phyloP scores from a whole-genome alignment of 169 alveolate genomes.

The Cryptosporidium muris region DNA sequence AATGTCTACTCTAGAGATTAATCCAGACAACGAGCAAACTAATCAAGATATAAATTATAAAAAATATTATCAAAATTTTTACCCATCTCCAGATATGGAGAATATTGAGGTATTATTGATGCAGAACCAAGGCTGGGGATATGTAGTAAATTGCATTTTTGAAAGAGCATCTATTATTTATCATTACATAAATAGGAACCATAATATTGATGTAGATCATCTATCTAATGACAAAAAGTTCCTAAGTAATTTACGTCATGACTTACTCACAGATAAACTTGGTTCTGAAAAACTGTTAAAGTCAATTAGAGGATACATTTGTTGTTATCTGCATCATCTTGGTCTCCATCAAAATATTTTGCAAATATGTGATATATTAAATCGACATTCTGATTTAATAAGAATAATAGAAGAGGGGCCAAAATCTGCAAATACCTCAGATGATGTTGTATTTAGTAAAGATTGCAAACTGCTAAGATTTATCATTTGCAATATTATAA shows the following conservation, averaged over 20 bases:
- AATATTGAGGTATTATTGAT: slow-evolving; percentile 13
- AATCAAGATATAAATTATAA: neutral
- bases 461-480: neutral
- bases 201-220: neutral
- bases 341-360: slow-evolving; percentile 29
- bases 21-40: neutral
- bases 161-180: slow-evolving; percentile 11
- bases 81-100: slow-evolving; percentile 4
- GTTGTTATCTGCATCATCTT: slow-evolving; percentile 37
- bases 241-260: neutral
- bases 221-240: slow-evolving; percentile 8
- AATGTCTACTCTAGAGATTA: neutral
- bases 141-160: slow-evolving; percentile 2
- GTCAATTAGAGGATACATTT: slow-evolving; percentile 24
- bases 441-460: neutral
- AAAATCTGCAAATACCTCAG: neutral
- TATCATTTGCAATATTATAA: neutral
- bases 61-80: neutral
- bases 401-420: neutral
- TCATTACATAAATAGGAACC: slow-evolving; percentile 1
- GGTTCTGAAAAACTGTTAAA: slow-evolving; percentile 17
- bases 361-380: neutral
- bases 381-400: neutral
- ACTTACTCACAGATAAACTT: neutral
- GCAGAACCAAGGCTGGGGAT: slow-evolving; percentile 11